Evolutionary conservation across 305 asterid species (phyloP).

Genomic region (Fraxinus sp.): DNA sequence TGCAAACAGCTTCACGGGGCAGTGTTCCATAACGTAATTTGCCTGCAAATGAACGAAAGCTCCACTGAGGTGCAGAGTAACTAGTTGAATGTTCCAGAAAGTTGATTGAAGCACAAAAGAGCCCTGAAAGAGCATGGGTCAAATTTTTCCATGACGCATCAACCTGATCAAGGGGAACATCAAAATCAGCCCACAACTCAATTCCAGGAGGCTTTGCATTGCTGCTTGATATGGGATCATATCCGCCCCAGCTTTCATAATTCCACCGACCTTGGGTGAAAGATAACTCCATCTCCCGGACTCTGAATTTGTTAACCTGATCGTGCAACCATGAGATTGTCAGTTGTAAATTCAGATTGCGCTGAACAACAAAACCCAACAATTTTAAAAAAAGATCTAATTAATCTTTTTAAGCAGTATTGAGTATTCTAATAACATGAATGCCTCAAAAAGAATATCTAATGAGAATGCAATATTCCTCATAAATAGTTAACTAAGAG

Average conservation of each 20-base stretch:
- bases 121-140: conserved; percentile 96
- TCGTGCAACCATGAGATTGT: conserved; percentile 20
- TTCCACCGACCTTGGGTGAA: conserved; percentile 99
- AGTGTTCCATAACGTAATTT: conserved; percentile 79
- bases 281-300: conserved; percentile 90
- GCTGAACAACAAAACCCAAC: neutral
- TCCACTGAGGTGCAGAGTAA: conserved; percentile 80
- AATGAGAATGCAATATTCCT: neutral
- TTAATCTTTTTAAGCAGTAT: neutral
- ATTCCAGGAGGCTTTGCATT: conserved; percentile 97
- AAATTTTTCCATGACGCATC: conserved; percentile 89
- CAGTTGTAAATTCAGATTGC: conserved; percentile 11
- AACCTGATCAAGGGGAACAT: conserved; percentile 71
- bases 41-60: conserved; percentile 59
- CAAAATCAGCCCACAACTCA: conserved; percentile 96
- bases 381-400: neutral
- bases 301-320: conserved; percentile 75
- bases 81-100: conserved; percentile 86
- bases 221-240: conserved; percentile 74
- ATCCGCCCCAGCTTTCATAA: conserved; percentile 94
- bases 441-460: neutral
- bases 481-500: neutral
- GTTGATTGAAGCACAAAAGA: conserved; percentile 96
- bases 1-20: conserved; percentile 99
- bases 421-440: neutral